Base-by-base conservation (phyloP, 805 yeast species). In the Zygoascus biomembranicola region DNA sequence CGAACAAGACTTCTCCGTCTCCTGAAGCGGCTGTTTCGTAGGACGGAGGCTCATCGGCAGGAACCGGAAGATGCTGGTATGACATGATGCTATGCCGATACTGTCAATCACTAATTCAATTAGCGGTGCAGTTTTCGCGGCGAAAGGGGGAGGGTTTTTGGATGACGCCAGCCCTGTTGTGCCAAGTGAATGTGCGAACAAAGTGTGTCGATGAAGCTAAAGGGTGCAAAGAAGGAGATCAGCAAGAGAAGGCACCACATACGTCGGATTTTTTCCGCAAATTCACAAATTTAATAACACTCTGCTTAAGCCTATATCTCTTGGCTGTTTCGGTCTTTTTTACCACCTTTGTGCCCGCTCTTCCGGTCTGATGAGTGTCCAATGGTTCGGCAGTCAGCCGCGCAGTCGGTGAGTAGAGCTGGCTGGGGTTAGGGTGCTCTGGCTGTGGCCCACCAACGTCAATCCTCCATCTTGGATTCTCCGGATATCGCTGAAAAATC, bases 31-130 rank as follows among this genome's bases (percentile, higher is more conserved):
- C 47, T 10, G 32, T 43, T n/a, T 55, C 56, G 42, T 55, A 55
- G 18, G 54, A 5, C 9, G 58, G 58, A 4, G 58, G 58, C 19
- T 32, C 48, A 8, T 55, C 58, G 16, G 52, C 32, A 18, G 55
- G 55, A 6, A 52, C n/a, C 13, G 52, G 52, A 16, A 48, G 32
- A 20, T 14, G 39, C 16, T 35, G 39, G 10, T 35, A 35, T 35
- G 39, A 35, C 39, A 35, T 35, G 39, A 35, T 35, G 8, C 16
- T 35, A 35, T 35, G 39, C 28, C 28, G 6, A 6, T 23, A 23
- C n/a, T n/a, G n/a, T n/a, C 28, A 23, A 6, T 23, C 6, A 6
- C 28, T 23, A 23, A 23, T 23, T 6, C 28, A 23, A 23, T 23
- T 23, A 6, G 6, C 28, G 28, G 28, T 23, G 28, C 6, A 23